Percentiles rank a stretch among this genome's conserved stretches.
Evolutionary conservation across 768 basidiomycete genomes (phyloP).

Genomic region (Harrya chromipes): DNA sequence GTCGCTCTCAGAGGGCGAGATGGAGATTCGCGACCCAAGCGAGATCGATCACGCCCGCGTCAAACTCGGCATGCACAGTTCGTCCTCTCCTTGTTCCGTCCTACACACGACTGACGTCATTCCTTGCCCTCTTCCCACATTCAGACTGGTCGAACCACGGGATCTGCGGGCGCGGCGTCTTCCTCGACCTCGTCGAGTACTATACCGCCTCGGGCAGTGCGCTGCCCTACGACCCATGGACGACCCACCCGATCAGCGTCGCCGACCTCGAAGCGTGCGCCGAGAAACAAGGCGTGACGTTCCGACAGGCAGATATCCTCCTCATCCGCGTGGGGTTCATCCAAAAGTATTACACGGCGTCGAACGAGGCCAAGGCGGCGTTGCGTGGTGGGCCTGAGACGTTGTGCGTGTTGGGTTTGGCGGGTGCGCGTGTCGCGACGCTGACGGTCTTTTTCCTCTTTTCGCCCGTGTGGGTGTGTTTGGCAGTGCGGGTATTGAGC

Average conservation of each 20-base stretch:
- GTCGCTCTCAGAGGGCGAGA: slow-evolving; percentile 42
- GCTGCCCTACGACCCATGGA: slow-evolving; percentile 65
- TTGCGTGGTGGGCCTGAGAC: slow-evolving; percentile 33
- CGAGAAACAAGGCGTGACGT: slow-evolving; percentile 52
- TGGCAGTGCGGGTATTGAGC: slow-evolving; percentile 61
- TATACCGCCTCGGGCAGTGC: slow-evolving; percentile 38
- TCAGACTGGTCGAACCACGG: slow-evolving; percentile 71
- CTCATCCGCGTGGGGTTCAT: slow-evolving; percentile 62
- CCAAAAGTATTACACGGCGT: slow-evolving; percentile 46
- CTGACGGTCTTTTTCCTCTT: background rate
- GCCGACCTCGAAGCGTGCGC: slow-evolving; percentile 58
- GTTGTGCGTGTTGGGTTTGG: slow-evolving; percentile 40
- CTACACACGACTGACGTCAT: background rate
- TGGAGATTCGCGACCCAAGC: slow-evolving; percentile 47
- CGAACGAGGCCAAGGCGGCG: slow-evolving; percentile 43
- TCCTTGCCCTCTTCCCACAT: background rate
- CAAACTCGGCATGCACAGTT: slow-evolving; percentile 67
- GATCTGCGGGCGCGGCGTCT: slow-evolving; percentile 64
- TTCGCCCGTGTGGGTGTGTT: background rate
- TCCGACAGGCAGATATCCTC: slow-evolving; percentile 58
- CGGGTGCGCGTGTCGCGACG: background rate
- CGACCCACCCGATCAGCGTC: slow-evolving; percentile 49
- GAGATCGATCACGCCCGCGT: slow-evolving; percentile 44
- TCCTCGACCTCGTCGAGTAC: slow-evolving; percentile 60
- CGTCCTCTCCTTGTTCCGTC: slow-evolving; percentile 20